Conservation (phyloP, 306 rosid genomes). For the Rosa multiflora region DNA sequence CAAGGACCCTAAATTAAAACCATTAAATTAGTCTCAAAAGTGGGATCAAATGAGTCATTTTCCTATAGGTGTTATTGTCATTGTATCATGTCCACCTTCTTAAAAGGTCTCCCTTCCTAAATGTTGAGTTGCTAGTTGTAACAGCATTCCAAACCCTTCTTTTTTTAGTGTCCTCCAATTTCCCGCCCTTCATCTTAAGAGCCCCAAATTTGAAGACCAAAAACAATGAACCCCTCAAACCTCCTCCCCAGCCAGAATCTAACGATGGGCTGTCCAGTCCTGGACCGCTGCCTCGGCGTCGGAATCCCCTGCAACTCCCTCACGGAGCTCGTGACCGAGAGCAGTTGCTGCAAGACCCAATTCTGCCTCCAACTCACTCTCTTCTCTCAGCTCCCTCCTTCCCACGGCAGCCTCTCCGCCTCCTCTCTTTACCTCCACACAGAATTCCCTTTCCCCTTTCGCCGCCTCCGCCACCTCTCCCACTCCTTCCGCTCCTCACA, state of each 20-base stretch:
- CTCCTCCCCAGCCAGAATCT: constrained; percentile 46
- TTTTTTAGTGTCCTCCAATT: too few relatives aligned
- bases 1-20: too few relatives aligned
- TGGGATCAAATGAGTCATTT: too few relatives aligned
- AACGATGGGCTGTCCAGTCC: constrained; percentile 63
- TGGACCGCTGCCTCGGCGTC: constrained; percentile 58
- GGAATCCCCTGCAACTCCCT: constrained; percentile 79
- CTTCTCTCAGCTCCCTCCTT: constrained; percentile 71
- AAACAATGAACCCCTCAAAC: constrained; percentile 40
- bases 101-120: too few relatives aligned
- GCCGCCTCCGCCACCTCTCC: constrained; percentile 76
- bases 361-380: constrained; percentile 62
- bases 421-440: constrained; percentile 31
- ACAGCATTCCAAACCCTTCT: too few relatives aligned
- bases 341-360: constrained; percentile 84
- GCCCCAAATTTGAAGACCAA: neutral
- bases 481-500: constrained; percentile 33
- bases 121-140: too few relatives aligned
- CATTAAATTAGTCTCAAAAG: too few relatives aligned
- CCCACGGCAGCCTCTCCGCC: constrained; percentile 73
- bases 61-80: too few relatives aligned
- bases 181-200: neutral
- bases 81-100: too few relatives aligned
- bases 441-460: constrained; percentile 56
- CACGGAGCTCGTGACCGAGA: constrained; percentile 76